Conservation (phyloP, 1,284 basidiomycete species). For the Inonotus hispidus region DNA sequence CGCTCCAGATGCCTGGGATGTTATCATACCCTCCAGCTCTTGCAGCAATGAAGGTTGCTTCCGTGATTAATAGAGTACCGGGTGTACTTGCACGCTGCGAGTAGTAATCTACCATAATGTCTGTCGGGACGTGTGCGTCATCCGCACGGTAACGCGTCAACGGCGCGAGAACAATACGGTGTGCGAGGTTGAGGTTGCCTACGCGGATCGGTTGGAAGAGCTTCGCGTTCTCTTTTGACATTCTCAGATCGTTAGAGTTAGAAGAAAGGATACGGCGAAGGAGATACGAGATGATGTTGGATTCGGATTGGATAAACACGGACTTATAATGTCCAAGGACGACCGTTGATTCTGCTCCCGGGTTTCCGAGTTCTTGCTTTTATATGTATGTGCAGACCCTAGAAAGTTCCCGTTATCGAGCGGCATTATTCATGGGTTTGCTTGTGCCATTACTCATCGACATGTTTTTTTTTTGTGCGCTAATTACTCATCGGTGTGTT, state of each 20-base stretch:
- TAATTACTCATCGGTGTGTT: background rate
- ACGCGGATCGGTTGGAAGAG: slow-evolving; percentile 30
- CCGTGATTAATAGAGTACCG: slow-evolving; percentile 30
- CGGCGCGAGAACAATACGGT: slow-evolving; percentile 31
- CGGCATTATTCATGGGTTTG: too few relatives aligned
- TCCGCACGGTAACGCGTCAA: slow-evolving; percentile 30
- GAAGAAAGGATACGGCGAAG: too few relatives aligned
- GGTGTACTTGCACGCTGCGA: slow-evolving; percentile 25
- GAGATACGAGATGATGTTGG: too few relatives aligned
- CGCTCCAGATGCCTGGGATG: slow-evolving; percentile 26
- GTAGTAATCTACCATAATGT: slow-evolving; percentile 26
- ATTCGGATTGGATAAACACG: too few relatives aligned
- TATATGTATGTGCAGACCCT: too few relatives aligned
- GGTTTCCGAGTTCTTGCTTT: too few relatives aligned
- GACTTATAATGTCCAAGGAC: too few relatives aligned
- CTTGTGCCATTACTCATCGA: too few relatives aligned
- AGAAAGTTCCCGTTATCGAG: background rate
- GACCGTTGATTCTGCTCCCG: too few relatives aligned
- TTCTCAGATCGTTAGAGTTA: too few relatives aligned
- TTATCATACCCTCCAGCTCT: slow-evolving; percentile 20
- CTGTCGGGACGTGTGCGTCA: slow-evolving; percentile 22
- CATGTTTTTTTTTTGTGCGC: too few relatives aligned
- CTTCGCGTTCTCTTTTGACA: background rate
- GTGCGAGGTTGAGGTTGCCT: slow-evolving; percentile 23
- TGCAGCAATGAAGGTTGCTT: slow-evolving; percentile 27